Percentiles rank a stretch among this genome's conserved stretches.
phyloP scores from a whole-genome alignment of 73 alveolate species.

The Tetrahymena thermophila region DNA sequence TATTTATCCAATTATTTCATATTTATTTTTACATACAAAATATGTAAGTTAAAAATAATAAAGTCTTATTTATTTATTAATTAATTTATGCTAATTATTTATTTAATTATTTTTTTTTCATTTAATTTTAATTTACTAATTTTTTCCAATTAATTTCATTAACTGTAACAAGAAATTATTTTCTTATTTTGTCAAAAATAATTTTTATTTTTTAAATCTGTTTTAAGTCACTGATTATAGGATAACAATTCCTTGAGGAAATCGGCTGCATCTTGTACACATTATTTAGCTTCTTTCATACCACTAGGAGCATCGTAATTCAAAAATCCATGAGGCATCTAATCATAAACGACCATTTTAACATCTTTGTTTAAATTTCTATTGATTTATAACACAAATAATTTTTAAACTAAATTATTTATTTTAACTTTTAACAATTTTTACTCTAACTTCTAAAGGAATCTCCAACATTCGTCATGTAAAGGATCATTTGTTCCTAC shows the following conservation, averaged over 20 bases:
- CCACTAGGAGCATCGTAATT: constrained; percentile 29
- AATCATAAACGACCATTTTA: constrained; percentile 20
- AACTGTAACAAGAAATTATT: too few relatives aligned
- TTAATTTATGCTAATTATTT: too few relatives aligned
- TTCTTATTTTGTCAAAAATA: too few relatives aligned
- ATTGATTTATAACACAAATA: too few relatives aligned
- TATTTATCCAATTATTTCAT: background rate
- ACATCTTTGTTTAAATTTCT: constrained; percentile 7
- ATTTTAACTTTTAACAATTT: too few relatives aligned
- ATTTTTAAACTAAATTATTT: too few relatives aligned
- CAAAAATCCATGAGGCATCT: constrained; percentile 47
- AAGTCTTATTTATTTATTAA: too few relatives aligned
- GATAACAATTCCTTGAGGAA: background rate
- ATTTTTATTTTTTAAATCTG: background rate
- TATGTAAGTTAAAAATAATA: too few relatives aligned
- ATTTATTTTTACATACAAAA: too few relatives aligned
- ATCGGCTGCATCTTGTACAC: constrained; percentile 19
- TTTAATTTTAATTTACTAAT: too few relatives aligned
- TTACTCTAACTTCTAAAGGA: constrained; percentile 10
- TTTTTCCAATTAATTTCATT: too few relatives aligned
- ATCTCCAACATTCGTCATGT: constrained; percentile 67
- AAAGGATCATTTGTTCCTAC: constrained; percentile 69
- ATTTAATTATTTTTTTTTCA: too few relatives aligned
- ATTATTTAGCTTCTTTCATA: constrained; percentile 27
- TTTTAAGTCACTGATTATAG: background rate